phyloP scores from a whole-genome alignment of 2,329 filamentous ascomycete species.

The Aspergillus sp. region DNA sequence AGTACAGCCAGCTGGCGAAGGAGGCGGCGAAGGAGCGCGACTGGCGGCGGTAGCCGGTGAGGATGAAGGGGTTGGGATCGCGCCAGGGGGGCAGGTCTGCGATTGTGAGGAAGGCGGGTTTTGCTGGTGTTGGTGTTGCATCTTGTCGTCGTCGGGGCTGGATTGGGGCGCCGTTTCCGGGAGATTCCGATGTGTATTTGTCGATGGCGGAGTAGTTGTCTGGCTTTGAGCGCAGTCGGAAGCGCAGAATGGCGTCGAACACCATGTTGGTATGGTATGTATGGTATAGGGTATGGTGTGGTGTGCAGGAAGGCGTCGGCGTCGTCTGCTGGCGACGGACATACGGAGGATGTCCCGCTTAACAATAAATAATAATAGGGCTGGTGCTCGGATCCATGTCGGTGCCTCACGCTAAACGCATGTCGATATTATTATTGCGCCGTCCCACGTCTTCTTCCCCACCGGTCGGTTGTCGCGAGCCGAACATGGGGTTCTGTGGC shows the following conservation, averaged over 20 bases:
- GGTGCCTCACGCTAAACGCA: no score
- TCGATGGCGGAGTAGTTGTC: neutral
- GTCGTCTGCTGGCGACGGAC: no score
- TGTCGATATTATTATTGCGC: no score
- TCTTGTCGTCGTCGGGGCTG: neutral
- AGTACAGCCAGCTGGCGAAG: constrained; percentile 33
- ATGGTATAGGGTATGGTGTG: no score
- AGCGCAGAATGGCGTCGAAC: constrained; percentile 3
- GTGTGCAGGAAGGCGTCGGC: no score
- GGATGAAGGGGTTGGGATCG: constrained; percentile 35
- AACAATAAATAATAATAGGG: no score
- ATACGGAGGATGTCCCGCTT: no score
- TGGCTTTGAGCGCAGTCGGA: neutral
- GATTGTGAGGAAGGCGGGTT: constrained; percentile 18
- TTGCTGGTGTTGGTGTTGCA: neutral
- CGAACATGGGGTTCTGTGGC: no score
- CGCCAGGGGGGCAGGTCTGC: constrained; percentile 36
- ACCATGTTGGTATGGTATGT: constrained; percentile 5
- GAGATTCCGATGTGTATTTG: neutral
- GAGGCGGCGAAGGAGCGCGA: constrained; percentile 29
- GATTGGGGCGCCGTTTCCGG: no score
- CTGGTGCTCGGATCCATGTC: no score
- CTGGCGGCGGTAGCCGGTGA: constrained; percentile 36
- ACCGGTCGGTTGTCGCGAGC: no score
- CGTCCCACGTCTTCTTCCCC: no score